These are phyloP conservation scores for Neurospora sp. DNA, from an alignment of 495 filamentous ascomycete species.

Conservation along the genomic window DNA sequence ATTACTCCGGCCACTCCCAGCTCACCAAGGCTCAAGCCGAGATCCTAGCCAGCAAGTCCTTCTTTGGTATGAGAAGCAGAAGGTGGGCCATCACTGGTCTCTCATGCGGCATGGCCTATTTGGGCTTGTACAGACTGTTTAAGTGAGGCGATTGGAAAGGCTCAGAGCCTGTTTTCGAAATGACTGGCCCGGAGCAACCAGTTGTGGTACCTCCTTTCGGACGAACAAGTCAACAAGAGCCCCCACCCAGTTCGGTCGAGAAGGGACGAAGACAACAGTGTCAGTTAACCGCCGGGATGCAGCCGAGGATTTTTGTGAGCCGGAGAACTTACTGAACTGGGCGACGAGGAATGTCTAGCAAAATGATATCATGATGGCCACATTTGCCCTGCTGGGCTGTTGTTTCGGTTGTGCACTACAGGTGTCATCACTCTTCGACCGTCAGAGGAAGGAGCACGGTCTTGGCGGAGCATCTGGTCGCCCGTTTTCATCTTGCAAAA, in stretches of 20 bases:
- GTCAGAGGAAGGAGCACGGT: background rate
- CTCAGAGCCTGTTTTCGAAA: background rate
- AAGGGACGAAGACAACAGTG: background rate
- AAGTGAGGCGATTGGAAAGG: slow-evolving; percentile 7
- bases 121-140: slow-evolving; percentile 47
- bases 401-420: background rate
- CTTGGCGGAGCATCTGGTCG: background rate
- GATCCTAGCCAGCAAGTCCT: slow-evolving; percentile 59
- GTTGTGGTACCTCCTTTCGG: background rate
- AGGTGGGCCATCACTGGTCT: slow-evolving; percentile 61
- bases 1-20: slow-evolving; percentile 67
- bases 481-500: background rate
- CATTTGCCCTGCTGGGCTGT: background rate
- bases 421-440: background rate
- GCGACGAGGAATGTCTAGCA: background rate
- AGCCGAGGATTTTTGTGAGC: background rate
- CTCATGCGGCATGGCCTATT: slow-evolving; percentile 55
- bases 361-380: background rate
- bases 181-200: background rate
- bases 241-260: background rate
- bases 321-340: background rate
- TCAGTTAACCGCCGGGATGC: background rate
- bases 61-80: slow-evolving; percentile 69
- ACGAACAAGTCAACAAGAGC: background rate
- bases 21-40: slow-evolving; percentile 57